phyloP scores from a whole-genome alignment of 768 basidiomycete genomes.

The Tricholoma flavovirens region DNA sequence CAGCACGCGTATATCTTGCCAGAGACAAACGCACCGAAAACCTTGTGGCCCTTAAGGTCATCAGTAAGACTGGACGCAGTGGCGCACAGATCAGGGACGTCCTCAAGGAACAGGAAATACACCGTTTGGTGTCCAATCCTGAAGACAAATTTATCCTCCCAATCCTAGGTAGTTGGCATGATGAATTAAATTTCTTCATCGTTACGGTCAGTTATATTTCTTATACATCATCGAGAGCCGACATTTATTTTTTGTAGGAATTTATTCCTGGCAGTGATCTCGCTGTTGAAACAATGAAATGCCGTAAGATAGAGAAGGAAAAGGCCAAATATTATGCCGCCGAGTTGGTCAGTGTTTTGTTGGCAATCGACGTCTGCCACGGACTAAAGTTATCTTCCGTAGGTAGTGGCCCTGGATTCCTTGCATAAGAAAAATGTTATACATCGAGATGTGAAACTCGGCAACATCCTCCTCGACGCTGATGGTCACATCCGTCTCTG shows the following conservation, averaged over 20 bases:
- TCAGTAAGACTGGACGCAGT: neutral
- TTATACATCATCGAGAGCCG: neutral
- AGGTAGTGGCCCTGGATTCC: slow-evolving; percentile 1
- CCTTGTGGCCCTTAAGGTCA: slow-evolving; percentile 1
- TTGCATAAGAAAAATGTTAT: slow-evolving; percentile 2
- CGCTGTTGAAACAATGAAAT: slow-evolving; percentile 2
- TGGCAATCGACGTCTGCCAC: neutral
- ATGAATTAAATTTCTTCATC: slow-evolving; percentile 1
- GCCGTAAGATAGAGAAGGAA: neutral
- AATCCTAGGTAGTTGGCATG: slow-evolving; percentile 2
- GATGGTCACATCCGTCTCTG: slow-evolving; percentile 2
- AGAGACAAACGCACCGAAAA: neutral
- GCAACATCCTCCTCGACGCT: slow-evolving; percentile 1
- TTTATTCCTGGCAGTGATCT: slow-evolving; percentile 49
- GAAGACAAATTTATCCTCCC: neutral
- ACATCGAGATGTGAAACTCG: slow-evolving; percentile 3
- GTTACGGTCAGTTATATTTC: neutral
- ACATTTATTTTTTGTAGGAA: slow-evolving; percentile 45
- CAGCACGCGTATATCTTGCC: neutral
- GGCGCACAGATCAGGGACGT: neutral
- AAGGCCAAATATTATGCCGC: neutral
- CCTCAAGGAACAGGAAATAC: neutral
- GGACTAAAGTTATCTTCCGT: neutral
- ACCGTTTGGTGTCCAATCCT: neutral
- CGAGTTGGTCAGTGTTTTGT: neutral